phyloP scores from a whole-genome alignment of 768 basidiomycete species.

The Sporobolomyces roseus region DNA sequence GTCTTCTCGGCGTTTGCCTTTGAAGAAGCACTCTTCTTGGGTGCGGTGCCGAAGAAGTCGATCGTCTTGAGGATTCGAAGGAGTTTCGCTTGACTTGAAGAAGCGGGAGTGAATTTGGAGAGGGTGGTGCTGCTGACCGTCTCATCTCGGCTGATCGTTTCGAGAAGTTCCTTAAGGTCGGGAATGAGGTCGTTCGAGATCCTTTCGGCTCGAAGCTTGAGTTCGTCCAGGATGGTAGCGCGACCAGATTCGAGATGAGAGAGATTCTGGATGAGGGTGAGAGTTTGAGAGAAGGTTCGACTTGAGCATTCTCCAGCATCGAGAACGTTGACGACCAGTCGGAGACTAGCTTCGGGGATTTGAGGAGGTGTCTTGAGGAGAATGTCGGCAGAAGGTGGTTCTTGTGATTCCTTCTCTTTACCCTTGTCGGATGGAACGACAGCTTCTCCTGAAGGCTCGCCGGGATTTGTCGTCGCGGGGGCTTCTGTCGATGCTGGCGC shows the following conservation, averaged over 20 bases:
- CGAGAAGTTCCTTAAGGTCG: conserved; percentile 73
- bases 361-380: conserved; percentile 71
- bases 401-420: conserved; percentile 53
- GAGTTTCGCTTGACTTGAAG: conserved; percentile 93
- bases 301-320: conserved; percentile 97
- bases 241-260: conserved; percentile 82
- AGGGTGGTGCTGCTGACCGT: conserved; percentile 50
- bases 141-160: conserved; percentile 56
- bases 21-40: conserved; percentile 26
- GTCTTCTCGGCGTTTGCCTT: not conserved
- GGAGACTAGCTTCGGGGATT: conserved; percentile 76
- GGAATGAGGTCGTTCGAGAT: conserved; percentile 69
- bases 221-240: conserved; percentile 81
- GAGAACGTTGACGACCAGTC: conserved; percentile 90
- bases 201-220: conserved; percentile 78
- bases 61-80: conserved; percentile 92
- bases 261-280: conserved; percentile 85
- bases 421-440: not conserved
- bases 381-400: conserved; percentile 33
- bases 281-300: conserved; percentile 89
- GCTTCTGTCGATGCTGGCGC: conserved; percentile 2
- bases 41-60: conserved; percentile 55
- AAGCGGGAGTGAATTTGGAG: conserved; percentile 86
- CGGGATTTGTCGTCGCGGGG: not conserved
- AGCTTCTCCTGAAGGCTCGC: not conserved